These are phyloP conservation scores for Rhizopus delemar DNA, from an alignment of 371 early-diverging fungal genomes.

Conservation along the genomic window DNA sequence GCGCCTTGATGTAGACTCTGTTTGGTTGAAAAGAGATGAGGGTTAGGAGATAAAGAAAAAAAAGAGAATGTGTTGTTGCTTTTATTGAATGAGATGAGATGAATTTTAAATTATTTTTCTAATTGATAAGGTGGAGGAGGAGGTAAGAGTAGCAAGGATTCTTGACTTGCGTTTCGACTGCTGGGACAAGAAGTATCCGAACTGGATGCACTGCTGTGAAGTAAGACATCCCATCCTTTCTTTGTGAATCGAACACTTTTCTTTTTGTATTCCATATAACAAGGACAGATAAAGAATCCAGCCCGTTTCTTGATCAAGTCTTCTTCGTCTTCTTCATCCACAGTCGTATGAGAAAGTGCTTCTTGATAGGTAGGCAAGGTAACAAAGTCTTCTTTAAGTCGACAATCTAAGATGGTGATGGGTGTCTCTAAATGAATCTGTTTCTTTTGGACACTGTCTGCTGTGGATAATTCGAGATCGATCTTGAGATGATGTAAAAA, in stretches of 20 bases:
- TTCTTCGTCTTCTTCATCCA: constrained; percentile 30
- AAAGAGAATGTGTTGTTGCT: too few species aligned
- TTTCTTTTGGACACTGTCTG: constrained; percentile 2
- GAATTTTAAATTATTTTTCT: background rate
- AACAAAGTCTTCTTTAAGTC: constrained; percentile 45
- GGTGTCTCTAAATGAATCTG: constrained; percentile 46
- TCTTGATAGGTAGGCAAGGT: constrained; percentile 48
- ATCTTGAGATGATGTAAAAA: constrained; percentile 43
- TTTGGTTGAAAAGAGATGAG: background rate
- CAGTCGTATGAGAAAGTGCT: constrained; percentile 28
- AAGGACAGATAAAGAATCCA: constrained; percentile 47
- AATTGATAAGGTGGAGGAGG: constrained; percentile 24
- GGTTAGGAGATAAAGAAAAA: too few species aligned
- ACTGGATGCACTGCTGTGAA: constrained; percentile 19
- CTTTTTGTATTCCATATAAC: constrained; percentile 48
- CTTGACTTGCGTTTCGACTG: constrained; percentile 10
- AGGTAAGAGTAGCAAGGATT: constrained; percentile 6
- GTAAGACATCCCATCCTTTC: constrained; percentile 36
- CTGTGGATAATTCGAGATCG: constrained; percentile 34
- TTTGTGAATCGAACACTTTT: constrained; percentile 25
- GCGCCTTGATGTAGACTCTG: background rate
- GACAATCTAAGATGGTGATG: constrained; percentile 49
- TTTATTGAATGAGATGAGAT: background rate
- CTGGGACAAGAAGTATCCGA: background rate
- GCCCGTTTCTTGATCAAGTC: constrained; percentile 11